Evolutionary conservation across 1,284 basidiomycete species (phyloP).

Genomic region (Leccinum idahoense): DNA sequence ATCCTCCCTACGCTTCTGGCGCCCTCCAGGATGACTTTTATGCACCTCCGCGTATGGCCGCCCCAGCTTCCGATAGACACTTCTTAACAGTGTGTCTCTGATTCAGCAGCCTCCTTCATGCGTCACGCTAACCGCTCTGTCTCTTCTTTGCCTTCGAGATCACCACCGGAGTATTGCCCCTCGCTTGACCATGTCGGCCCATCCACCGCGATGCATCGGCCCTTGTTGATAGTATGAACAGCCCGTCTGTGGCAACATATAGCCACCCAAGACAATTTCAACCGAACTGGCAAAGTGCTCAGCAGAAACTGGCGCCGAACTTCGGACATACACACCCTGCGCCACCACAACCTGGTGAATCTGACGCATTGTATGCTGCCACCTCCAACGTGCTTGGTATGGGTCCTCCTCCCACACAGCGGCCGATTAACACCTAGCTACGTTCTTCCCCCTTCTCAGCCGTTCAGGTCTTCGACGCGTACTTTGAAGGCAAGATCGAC

Average conservation of each 20-base stretch:
- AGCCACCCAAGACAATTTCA: constrained; percentile 27
- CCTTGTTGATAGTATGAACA: constrained; percentile 26
- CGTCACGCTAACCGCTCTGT: constrained; percentile 26
- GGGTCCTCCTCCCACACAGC: constrained; percentile 51
- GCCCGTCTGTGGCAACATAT: constrained; percentile 17
- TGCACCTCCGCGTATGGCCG: constrained; percentile 16
- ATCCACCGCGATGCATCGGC: constrained; percentile 16
- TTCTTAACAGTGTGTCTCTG: constrained; percentile 8
- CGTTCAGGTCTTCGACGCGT: no score
- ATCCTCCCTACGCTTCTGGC: constrained; percentile 4
- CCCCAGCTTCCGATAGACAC: constrained; percentile 1
- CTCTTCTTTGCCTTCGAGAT: constrained; percentile 22
- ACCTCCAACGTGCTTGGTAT: constrained; percentile 81
- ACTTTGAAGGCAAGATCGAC: no score
- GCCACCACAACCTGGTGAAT: constrained; percentile 36
- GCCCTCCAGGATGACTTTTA: constrained; percentile 17
- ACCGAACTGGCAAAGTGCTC: constrained; percentile 32
- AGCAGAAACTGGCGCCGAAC: constrained; percentile 29
- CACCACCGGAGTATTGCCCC: constrained; percentile 22
- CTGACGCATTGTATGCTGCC: constrained; percentile 59
- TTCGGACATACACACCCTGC: constrained; percentile 22
- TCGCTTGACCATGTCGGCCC: constrained; percentile 14
- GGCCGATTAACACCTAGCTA: constrained; percentile 16
- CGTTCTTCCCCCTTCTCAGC: constrained; percentile 11
- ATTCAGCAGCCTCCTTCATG: constrained; percentile 18